Base-by-base conservation (phyloP, 768 basidiomycete species). In the Phlebiopsis flavidoalba region DNA sequence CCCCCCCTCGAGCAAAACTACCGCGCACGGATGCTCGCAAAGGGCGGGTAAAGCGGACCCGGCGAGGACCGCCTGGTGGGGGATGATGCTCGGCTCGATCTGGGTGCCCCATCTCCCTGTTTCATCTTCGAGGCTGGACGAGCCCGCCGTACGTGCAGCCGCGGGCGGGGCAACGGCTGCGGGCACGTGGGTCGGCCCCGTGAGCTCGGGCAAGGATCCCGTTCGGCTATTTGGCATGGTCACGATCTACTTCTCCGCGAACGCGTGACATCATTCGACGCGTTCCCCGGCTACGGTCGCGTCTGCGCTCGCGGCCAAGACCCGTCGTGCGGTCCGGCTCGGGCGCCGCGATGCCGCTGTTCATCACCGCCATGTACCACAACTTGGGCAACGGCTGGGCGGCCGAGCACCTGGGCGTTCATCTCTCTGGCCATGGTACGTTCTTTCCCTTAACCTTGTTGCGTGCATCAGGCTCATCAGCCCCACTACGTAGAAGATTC, bases 111-210 rank as follows among this genome's bases (percentile, higher is more conserved):
- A 60, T 72, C 55, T 68, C 75, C 6, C 67, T 78, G 40, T 78
- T n/a, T 79, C 70, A 75, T 76, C 70, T 75, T 79, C 60, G 76
- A n/a, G n/a, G 75, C 35, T 76, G 75, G 75, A 75, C 75, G 15
- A 67, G 68, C 26, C 74, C 75, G 15, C 74, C 72, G 19, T 60
- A 61, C 51, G 71, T 73, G 53, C 46, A 64, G 47, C 73, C 76
- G n/a, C n/a, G 24, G 70, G 71, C 4, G 74, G 73, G 75, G 73
- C 17, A 70, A 72, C 59, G n/a, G n/a, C n/a, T n/a, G n/a, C n/a
- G n/a, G n/a, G n/a, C n/a, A n/a, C n/a, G n/a, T 76, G 74, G 74
- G 73, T 76, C 47, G 75, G 75, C 2, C 74, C 75, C 24, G 70
- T 71, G 22, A 64, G 64, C 12, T 67, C 74, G 3, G 76, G 76